Evolutionary conservation across 2,329 filamentous ascomycete genomes (phyloP).

Genomic region (Sclerotinia glacialis): DNA sequence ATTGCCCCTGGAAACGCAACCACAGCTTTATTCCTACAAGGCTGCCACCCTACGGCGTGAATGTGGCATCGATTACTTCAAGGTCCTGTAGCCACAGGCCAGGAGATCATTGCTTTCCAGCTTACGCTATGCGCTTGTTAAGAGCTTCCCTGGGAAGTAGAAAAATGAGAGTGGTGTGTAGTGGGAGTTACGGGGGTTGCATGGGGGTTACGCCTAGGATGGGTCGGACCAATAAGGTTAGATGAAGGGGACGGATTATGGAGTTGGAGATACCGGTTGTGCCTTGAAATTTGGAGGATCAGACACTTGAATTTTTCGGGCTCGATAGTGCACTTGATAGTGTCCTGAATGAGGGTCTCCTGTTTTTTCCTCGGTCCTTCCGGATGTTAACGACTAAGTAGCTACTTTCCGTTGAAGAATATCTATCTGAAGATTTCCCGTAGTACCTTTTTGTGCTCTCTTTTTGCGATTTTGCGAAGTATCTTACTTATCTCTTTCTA

Average conservation of each 20-base stretch:
- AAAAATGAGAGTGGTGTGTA: not conserved
- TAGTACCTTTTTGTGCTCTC: not conserved
- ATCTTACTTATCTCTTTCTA: not conserved
- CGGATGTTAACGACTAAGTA: not conserved
- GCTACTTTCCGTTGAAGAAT: slow-evolving; percentile 2
- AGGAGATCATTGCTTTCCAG: not conserved
- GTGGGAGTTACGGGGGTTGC: not conserved
- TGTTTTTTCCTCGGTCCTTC: slow-evolving; percentile 1
- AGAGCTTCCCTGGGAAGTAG: not conserved
- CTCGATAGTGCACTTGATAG: not conserved
- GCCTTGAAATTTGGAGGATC: slow-evolving; percentile 14
- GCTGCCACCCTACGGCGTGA: slow-evolving; percentile 11
- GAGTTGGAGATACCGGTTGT: slow-evolving; percentile 7
- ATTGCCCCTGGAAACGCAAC: slow-evolving; percentile 14
- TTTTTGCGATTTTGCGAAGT: slow-evolving; percentile 10
- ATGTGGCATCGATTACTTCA: slow-evolving; percentile 1
- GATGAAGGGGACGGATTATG: not conserved
- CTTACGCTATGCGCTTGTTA: slow-evolving; percentile 11
- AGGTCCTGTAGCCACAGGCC: slow-evolving; percentile 1
- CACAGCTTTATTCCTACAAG: slow-evolving; percentile 20
- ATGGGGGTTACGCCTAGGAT: not conserved
- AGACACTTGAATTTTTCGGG: not conserved
- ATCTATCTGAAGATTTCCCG: slow-evolving; percentile 6
- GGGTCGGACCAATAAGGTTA: not conserved
- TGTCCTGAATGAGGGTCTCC: slow-evolving; percentile 4